phyloP scores from a whole-genome alignment of 768 basidiomycete genomes.

The Vishniacozyma victoriae region DNA sequence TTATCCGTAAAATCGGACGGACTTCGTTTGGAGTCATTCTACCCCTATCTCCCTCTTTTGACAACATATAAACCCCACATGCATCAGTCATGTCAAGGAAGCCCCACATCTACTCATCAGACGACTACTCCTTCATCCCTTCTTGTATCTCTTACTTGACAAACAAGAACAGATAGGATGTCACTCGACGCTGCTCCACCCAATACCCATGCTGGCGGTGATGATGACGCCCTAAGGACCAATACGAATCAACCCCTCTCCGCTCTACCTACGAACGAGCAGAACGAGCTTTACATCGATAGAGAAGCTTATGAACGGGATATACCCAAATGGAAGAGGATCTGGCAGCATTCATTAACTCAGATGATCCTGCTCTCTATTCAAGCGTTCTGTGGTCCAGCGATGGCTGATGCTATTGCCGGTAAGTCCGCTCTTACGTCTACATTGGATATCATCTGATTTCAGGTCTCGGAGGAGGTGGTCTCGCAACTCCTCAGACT shows the following conservation, averaged over 20 bases:
- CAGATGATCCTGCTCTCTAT: slow-evolving; percentile 12
- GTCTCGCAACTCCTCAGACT: slow-evolving; percentile 13
- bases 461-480: slow-evolving; percentile 24
- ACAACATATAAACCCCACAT: no score
- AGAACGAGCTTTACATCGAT: no score
- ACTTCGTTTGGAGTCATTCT: no score
- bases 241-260: background rate
- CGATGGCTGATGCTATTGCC: background rate
- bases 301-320: no score
- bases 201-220: slow-evolving; percentile 14
- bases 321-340: slow-evolving; percentile 3
- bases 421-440: slow-evolving; percentile 3
- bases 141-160: no score
- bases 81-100: no score
- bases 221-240: slow-evolving; percentile 11
- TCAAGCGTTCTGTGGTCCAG: slow-evolving; percentile 6
- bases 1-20: no score
- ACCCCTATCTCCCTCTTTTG: no score
- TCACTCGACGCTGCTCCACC: slow-evolving; percentile 19
- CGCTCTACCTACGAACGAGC: no score
- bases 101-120: no score
- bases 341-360: slow-evolving; percentile 7
- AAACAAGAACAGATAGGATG: no score
- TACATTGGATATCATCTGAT: slow-evolving; percentile 28
- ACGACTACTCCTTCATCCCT: no score